Evolutionary conservation across 2,329 filamentous ascomycete genomes (phyloP), one percentile per base, ranked within the genome.

Genomic region (Penicillium rolfsii): DNA sequence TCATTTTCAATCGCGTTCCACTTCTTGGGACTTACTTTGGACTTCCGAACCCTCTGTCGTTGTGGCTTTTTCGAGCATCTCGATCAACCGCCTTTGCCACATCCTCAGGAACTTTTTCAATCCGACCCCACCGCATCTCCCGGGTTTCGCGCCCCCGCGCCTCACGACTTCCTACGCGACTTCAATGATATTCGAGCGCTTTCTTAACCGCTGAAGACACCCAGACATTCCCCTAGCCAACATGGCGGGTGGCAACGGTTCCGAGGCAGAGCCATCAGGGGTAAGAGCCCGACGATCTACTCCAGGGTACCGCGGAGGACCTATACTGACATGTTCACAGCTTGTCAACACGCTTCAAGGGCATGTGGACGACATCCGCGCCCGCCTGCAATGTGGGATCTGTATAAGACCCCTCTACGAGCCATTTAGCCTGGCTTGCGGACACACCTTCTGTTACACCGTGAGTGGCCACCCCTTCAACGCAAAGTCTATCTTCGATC

Each of bases 391-490:
- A 59, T 91, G 88, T 77, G 87, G 87, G 64, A 87, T 91, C 64
- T 91, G 88, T 74, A 84, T 89, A 66, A 83, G 85, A 58, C 82
- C 88, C 52, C 81, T 90, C 53, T 90, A 89, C 75, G 87, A 90
- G 73, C 88, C 88, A 1, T 91, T 86, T 75, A 88, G 85, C 19
- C 81, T 90, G 55, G 81, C 81, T 6, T 91, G 88, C 68, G 88
- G 88, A 3, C 88, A 91, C 73, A 90, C 88, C 6, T 90, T 89
- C 74, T 91, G 88, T 77, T 91, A 91, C 71, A 85, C 83, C 48
- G 84, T 86, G 65, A 73, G 83, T 76, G 8, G 26, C 41, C 50
- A 26, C 22, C 35, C 50, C 14, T 7, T 33, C 53, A 49, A 33
- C 45, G 8, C n/a, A 36, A 12, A 22, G 14, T 26, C 19, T 30